Evolutionary conservation across 371 early-diverging fungal species (phyloP).

Genomic region (Mortierella sp.): DNA sequence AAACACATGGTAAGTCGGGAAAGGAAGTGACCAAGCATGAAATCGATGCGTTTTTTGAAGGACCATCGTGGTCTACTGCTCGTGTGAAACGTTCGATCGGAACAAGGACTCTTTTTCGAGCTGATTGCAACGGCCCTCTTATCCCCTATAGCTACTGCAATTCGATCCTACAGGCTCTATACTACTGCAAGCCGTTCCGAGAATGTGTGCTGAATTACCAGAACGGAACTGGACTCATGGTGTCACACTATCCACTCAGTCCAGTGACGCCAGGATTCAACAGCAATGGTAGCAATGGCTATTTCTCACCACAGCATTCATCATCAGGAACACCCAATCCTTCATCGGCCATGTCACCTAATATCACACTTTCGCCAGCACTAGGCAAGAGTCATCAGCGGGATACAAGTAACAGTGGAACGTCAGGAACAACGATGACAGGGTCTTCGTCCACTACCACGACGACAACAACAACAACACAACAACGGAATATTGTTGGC

Average conservation of each 20-base stretch:
- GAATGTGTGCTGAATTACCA: conserved; percentile 88
- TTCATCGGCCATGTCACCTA: conserved; percentile 14
- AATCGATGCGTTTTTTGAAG: neutral
- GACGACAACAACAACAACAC: no score
- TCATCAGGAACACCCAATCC: conserved; percentile 29
- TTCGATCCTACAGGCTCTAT: conserved; percentile 95
- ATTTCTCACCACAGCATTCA: conserved; percentile 42
- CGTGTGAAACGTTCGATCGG: no score
- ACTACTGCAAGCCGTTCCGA: conserved; percentile 95
- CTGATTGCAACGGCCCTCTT: neutral
- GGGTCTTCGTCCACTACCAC: conserved; percentile 9
- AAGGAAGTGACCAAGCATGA: neutral
- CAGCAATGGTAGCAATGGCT: conserved; percentile 42
- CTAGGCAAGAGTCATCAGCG: conserved; percentile 25
- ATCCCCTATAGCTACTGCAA: conserved; percentile 84
- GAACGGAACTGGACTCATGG: conserved; percentile 51
- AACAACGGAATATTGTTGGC: conserved; percentile 41
- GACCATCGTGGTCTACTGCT: neutral
- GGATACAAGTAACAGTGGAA: conserved; percentile 28
- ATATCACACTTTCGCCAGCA: conserved; percentile 20
- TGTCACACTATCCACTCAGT: conserved; percentile 51
- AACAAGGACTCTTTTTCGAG: no score
- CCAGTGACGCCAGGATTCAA: conserved; percentile 38
- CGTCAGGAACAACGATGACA: conserved; percentile 3
- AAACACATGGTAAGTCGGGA: conserved; percentile 82